Conservation (phyloP, 805 yeast species). For the Kregervanrija delftensis region DNA sequence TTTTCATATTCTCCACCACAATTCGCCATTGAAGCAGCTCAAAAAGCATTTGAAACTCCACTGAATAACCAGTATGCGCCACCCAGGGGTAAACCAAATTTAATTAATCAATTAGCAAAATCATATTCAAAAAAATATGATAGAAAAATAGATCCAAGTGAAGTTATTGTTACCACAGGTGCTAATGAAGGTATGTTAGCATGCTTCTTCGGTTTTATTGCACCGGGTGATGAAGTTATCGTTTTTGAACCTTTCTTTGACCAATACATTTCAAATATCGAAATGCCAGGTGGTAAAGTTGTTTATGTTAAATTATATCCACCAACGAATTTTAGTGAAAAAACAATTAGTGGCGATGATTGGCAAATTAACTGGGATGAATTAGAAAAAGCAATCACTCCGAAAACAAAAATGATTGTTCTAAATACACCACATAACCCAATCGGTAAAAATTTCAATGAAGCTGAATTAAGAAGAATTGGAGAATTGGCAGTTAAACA, state of each 20-base stretch:
- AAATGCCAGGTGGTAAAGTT: slow-evolving; percentile 87
- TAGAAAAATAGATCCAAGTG: slow-evolving; percentile 45
- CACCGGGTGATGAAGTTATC: slow-evolving; percentile 89
- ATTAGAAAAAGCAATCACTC: slow-evolving; percentile 61
- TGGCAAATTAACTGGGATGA: slow-evolving; percentile 83
- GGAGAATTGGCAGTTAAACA: slow-evolving; percentile 82
- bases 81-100: slow-evolving; percentile 76
- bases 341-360: slow-evolving; percentile 71
- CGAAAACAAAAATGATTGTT: slow-evolving; percentile 78
- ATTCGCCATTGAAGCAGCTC: slow-evolving; percentile 83
- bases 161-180: slow-evolving; percentile 85
- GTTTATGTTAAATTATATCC: slow-evolving; percentile 82
- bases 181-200: slow-evolving; percentile 95
- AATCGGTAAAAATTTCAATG: slow-evolving; percentile 81
- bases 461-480: slow-evolving; percentile 63
- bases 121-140: slow-evolving; percentile 67
- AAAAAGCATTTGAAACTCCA: slow-evolving; percentile 64
- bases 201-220: slow-evolving; percentile 74
- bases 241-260: slow-evolving; percentile 97
- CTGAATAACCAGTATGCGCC: slow-evolving; percentile 88
- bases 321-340: slow-evolving; percentile 59
- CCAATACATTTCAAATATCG: slow-evolving; percentile 91
- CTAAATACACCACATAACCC: slow-evolving; percentile 96
- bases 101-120: slow-evolving; percentile 61
- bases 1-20: slow-evolving; percentile 94